Percentiles rank a stretch among this genome's conserved stretches.
These are phyloP conservation scores for Candida quercuum DNA, from an alignment of 805 yeast genomes.

Conservation along the genomic window DNA sequence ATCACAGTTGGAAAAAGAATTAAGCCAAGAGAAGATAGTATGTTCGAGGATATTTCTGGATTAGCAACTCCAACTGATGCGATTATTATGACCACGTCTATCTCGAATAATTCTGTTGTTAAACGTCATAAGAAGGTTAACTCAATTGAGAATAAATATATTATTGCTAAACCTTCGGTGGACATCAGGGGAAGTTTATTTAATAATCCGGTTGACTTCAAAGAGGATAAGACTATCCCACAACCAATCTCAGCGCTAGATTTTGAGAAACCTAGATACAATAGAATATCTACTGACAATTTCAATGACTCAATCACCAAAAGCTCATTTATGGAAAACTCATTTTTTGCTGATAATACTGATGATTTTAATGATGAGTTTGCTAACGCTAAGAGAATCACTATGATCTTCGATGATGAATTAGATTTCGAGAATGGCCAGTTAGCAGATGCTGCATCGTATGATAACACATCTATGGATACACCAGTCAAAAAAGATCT, in stretches of 20 bases:
- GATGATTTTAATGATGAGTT: constrained; percentile 17
- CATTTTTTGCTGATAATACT: constrained; percentile 22
- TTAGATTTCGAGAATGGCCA: background rate
- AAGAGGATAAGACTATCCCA: constrained; percentile 6
- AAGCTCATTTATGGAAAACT: constrained; percentile 17
- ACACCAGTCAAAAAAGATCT: constrained; percentile 4
- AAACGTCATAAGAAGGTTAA: constrained; percentile 19
- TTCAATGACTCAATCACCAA: too few relatives aligned
- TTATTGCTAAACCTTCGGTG: constrained; percentile 5
- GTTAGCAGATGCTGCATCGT: background rate
- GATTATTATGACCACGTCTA: constrained; percentile 6
- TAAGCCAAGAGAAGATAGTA: constrained; percentile 17
- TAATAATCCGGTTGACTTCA: constrained; percentile 17
- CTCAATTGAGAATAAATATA: constrained; percentile 8
- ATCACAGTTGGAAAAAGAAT: constrained; percentile 17
- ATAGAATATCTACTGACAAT: constrained; percentile 4
- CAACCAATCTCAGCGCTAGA: constrained; percentile 8
- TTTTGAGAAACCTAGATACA: constrained; percentile 14
- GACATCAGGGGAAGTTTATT: constrained; percentile 22
- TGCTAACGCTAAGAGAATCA: constrained; percentile 21
- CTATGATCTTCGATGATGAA: constrained; percentile 23
- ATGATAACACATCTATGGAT: constrained; percentile 1
- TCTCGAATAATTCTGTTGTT: constrained; percentile 15
- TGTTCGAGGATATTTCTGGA: constrained; percentile 18
- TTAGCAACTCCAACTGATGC: background rate